Evolutionary conservation across 2,329 filamentous ascomycete genomes (phyloP), one percentile per base, ranked within the genome.

Genomic region (Truncatella angustata): DNA sequence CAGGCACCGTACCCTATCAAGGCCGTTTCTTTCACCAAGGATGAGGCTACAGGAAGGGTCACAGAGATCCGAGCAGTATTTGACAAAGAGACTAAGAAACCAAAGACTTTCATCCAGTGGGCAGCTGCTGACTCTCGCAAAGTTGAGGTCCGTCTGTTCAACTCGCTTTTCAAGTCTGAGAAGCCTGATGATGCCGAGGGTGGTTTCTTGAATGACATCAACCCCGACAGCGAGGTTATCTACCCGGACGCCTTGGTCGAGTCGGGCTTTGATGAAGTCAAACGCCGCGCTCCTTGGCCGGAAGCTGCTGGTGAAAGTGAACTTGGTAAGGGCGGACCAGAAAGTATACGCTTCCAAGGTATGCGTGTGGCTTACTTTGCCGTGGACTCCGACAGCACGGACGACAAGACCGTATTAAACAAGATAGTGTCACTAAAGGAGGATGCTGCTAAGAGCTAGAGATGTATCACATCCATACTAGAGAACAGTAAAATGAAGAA

Each of bases 351-450:
- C 44, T 97, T 97, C 79, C 93, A 97, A 77, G 93, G 85, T 2
- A 85, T 96, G 79, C 81, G 93, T 23, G 88, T 93, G 40, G 93
- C 87, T 9, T 96, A 95, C 67, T 94, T 94, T 43, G 85, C 75
- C 56, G 77, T 95, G 68, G 92, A 97, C 67, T 82, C 80, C 46
- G 91, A 96, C 62, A 89, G 85, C 54, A 88, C 84, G 0, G 82
- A 84, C 28, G 88, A 90, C n/a, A 90, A 87, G 69, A 77, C 96
- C 58, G 82, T 97, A 44, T 73, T 97, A 26, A 97, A 97, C 73
- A 82, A 91, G 48, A 97, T 97, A 63, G 92, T 97, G 20, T 90
- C 88, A 44, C 71, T 97, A 64, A 96, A 96, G 75, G 92, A 96
- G 71, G 90, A 95, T 65, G 74, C 81, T n/a, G 84, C 84, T 51